Evolutionary conservation across 805 yeast species (phyloP).

Genomic region (Candida coleopterorum): DNA sequence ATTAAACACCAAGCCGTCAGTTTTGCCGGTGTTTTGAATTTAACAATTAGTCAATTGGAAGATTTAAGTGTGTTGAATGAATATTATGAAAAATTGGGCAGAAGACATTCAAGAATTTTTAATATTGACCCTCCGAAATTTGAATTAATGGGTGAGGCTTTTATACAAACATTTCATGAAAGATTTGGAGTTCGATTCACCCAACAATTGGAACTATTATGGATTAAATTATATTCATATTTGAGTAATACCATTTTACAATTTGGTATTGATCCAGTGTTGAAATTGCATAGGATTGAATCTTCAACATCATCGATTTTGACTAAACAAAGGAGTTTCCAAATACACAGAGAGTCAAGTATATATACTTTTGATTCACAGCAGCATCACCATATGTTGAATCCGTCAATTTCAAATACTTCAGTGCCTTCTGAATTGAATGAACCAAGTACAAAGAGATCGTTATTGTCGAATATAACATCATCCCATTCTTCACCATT

Average conservation of each 20-base stretch:
- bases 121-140: slow-evolving; percentile 68
- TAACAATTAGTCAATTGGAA: slow-evolving; percentile 62
- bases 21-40: slow-evolving; percentile 72
- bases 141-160: slow-evolving; percentile 69
- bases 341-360: not conserved
- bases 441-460: not conserved
- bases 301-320: not conserved
- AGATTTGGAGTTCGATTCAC: slow-evolving; percentile 52
- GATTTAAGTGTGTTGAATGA: slow-evolving; percentile 53
- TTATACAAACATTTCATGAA: slow-evolving; percentile 63
- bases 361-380: not conserved
- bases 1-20: slow-evolving; percentile 75
- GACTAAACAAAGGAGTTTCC: not conserved
- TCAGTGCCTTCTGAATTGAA: not conserved
- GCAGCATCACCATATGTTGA: not conserved
- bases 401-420: not conserved
- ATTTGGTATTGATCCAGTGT: slow-evolving; percentile 50
- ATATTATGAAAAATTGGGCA: slow-evolving; percentile 60
- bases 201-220: slow-evolving; percentile 58
- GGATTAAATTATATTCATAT: slow-evolving; percentile 68
- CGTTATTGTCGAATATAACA: not conserved
- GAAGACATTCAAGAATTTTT: slow-evolving; percentile 68
- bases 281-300: slow-evolving; percentile 5
- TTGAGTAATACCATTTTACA: slow-evolving; percentile 64
- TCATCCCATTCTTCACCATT: not conserved